phyloP scores from a whole-genome alignment of 257 asterid species.

The Salvia hispanica region DNA sequence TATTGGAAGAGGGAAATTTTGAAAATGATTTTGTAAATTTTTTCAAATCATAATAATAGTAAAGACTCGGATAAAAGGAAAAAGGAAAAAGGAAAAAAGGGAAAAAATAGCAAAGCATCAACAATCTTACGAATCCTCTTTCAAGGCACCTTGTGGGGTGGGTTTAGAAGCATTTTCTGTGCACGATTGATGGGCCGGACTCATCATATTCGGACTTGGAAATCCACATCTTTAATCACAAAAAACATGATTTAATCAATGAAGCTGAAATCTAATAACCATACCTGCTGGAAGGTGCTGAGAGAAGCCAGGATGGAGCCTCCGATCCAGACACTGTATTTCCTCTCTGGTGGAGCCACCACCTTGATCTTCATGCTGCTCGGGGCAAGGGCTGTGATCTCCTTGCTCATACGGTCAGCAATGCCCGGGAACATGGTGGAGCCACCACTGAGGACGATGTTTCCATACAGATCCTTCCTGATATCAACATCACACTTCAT shows the following conservation, averaged over 20 bases:
- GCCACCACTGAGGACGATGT: constrained; percentile 54
- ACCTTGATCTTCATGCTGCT: constrained; percentile 18
- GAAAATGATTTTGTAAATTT: background rate
- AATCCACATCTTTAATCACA: constrained; percentile 50
- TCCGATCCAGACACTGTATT: constrained; percentile 19
- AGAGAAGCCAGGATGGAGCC: constrained; percentile 45
- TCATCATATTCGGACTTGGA: constrained; percentile 52
- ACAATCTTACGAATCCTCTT: constrained; percentile 29
- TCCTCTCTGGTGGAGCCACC: constrained; percentile 11
- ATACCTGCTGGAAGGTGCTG: constrained; percentile 52
- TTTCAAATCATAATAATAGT: constrained; percentile 27
- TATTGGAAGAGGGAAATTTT: constrained; percentile 25
- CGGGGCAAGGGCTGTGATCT: constrained; percentile 31
- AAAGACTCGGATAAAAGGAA: constrained; percentile 31
- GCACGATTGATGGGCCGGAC: constrained; percentile 54
- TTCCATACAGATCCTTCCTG: constrained; percentile 17
- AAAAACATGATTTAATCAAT: background rate
- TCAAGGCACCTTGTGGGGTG: background rate
- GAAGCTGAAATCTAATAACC: too few species aligned
- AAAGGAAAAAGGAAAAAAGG: constrained; percentile 23
- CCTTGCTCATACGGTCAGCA: constrained; percentile 30
- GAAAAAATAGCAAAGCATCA: constrained; percentile 33
- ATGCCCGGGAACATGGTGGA: constrained; percentile 19
- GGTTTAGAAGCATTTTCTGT: constrained; percentile 51
- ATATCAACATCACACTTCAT: constrained; percentile 9